Evolutionary conservation across 2,329 filamentous ascomycete species (phyloP).

Genomic region (Arthrobotrys musiformis): DNA sequence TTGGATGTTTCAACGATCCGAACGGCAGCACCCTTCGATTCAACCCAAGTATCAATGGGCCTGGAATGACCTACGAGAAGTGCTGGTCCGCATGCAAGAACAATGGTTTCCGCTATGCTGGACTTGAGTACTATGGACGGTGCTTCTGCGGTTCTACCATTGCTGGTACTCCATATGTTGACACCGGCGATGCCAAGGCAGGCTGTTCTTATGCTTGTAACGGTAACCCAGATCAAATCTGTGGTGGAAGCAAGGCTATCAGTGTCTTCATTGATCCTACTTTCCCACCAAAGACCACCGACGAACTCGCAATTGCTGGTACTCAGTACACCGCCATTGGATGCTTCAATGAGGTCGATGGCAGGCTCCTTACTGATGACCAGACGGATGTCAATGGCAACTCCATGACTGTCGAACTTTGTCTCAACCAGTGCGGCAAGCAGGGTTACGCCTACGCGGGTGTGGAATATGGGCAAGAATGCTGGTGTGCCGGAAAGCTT

Average conservation of each 20-base stretch:
- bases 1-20: slow-evolving; percentile 44
- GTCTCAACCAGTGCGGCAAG: slow-evolving; percentile 38
- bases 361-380: slow-evolving; percentile 43
- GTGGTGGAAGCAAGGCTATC: slow-evolving; percentile 42
- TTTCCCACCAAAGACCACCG: slow-evolving; percentile 26
- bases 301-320: slow-evolving; percentile 33
- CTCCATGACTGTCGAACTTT: slow-evolving; percentile 49
- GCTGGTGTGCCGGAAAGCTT: slow-evolving; percentile 45
- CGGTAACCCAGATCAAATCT: slow-evolving; percentile 36
- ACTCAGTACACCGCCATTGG: slow-evolving; percentile 35
- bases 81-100: slow-evolving; percentile 50
- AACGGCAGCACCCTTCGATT: slow-evolving; percentile 38
- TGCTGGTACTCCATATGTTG: slow-evolving; percentile 1
- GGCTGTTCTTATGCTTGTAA: slow-evolving; percentile 38
- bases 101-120: slow-evolving; percentile 47
- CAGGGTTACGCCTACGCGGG: slow-evolving; percentile 51
- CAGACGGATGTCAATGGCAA: slow-evolving; percentile 29
- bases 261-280: slow-evolving; percentile 40
- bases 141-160: slow-evolving; percentile 42
- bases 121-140: slow-evolving; percentile 45
- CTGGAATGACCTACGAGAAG: slow-evolving; percentile 46
- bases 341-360: slow-evolving; percentile 37
- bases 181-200: slow-evolving; percentile 11
- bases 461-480: slow-evolving; percentile 47
- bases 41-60: slow-evolving; percentile 40